Conservation (phyloP, 768 basidiomycete genomes). For the Podaxis sp. region DNA sequence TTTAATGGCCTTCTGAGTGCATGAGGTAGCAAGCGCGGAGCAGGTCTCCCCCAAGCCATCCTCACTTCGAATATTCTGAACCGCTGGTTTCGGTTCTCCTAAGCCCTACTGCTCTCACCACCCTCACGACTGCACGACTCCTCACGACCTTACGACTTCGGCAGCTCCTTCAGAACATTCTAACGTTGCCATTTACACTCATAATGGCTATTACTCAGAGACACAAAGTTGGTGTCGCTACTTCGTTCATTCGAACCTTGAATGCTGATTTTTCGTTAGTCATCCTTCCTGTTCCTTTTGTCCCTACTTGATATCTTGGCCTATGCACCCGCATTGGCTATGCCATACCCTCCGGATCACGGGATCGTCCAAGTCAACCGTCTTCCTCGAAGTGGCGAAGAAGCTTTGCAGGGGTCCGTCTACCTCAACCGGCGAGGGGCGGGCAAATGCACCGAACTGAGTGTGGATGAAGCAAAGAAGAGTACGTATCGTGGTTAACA, state of each 20-base stretch:
- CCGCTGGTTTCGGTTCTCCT: not conserved
- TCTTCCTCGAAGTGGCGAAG: not conserved
- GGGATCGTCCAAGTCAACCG: not conserved
- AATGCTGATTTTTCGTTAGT: not conserved
- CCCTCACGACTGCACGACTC: not conserved
- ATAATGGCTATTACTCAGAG: not conserved
- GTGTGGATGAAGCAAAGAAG: slow-evolving; percentile 1
- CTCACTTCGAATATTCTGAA: not conserved
- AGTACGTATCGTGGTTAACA: not conserved
- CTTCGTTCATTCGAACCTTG: not conserved
- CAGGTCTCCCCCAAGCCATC: too few species aligned
- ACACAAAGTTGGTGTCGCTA: not conserved
- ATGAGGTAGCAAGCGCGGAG: too few species aligned
- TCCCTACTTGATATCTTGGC: not conserved
- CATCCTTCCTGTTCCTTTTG: not conserved
- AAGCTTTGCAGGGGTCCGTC: not conserved
- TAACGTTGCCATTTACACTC: not conserved
- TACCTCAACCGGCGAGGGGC: not conserved
- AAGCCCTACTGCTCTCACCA: not conserved
- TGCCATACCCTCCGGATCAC: not conserved
- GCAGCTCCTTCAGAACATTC: not conserved
- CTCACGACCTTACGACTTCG: not conserved
- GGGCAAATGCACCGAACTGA: not conserved
- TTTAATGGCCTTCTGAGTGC: too few species aligned
- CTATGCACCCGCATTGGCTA: not conserved